These are phyloP conservation scores for Pseudozyma sp. DNA, from an alignment of 1,284 basidiomycete genomes.

Conservation along the genomic window DNA sequence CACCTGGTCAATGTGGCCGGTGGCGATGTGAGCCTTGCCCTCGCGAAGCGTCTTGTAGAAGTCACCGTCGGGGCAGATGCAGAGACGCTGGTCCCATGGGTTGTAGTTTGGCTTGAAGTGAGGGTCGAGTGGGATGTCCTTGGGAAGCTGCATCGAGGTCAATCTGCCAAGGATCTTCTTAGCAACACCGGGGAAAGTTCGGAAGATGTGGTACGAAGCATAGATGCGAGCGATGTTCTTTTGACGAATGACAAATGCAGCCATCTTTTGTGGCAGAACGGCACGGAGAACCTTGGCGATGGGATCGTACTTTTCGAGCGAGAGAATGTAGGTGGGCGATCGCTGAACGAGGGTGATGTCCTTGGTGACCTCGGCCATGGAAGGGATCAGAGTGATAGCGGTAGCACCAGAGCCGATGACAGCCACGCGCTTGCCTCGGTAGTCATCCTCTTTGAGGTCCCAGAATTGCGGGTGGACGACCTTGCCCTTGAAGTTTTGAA, in stretches of 20 bases:
- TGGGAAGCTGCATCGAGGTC: slow-evolving; percentile 56
- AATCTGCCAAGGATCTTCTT: slow-evolving; percentile 44
- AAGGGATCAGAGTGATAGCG: slow-evolving; percentile 65
- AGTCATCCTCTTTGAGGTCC: slow-evolving; percentile 55
- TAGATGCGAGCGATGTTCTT: slow-evolving; percentile 59
- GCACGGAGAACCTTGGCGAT: slow-evolving; percentile 55
- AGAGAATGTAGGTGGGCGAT: slow-evolving; percentile 64
- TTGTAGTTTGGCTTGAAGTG: slow-evolving; percentile 68
- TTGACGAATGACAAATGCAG: slow-evolving; percentile 48
- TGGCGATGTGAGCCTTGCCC: slow-evolving; percentile 65
- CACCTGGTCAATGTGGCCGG: slow-evolving; percentile 65
- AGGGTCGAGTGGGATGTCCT: slow-evolving; percentile 63
- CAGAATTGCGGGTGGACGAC: slow-evolving; percentile 66
- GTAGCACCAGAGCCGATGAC: slow-evolving; percentile 66
- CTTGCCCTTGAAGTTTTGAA: slow-evolving; percentile 61
- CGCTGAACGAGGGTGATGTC: slow-evolving; percentile 68
- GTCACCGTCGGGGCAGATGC: slow-evolving; percentile 67
- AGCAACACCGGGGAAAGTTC: slow-evolving; percentile 58
- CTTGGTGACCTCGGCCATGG: slow-evolving; percentile 54
- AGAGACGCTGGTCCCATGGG: slow-evolving; percentile 69
- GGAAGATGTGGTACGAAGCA: slow-evolving; percentile 64
- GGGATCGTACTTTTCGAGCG: slow-evolving; percentile 57
- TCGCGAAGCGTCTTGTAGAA: slow-evolving; percentile 62
- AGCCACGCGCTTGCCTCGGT: slow-evolving; percentile 64
- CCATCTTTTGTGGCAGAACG: slow-evolving; percentile 48